phyloP scores from a whole-genome alignment of 257 asterid genomes.

The Nicotiana attenuata region DNA sequence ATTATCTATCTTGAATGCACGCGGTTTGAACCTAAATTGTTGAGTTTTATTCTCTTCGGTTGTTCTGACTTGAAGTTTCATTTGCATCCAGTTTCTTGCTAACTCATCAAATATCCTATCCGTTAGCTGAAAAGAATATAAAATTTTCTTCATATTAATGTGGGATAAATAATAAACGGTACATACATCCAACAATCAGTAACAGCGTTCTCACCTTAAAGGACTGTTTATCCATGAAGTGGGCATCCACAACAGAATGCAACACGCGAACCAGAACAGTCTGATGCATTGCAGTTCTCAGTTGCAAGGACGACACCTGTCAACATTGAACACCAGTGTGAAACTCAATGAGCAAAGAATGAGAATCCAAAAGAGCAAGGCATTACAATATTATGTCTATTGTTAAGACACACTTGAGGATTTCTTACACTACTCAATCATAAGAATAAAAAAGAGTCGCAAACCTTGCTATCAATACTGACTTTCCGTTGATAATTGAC shows the following conservation, averaged over 20 bases:
- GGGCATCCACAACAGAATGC: conserved; percentile 53
- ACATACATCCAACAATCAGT: conserved; percentile 11
- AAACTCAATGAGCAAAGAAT: not conserved
- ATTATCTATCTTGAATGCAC: conserved; percentile 66
- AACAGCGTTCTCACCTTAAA: conserved; percentile 39
- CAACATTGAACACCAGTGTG: conserved; percentile 8
- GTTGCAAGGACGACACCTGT: conserved; percentile 41
- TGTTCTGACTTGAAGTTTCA: conserved; percentile 47
- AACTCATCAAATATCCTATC: conserved; percentile 58
- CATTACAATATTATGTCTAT: not conserved
- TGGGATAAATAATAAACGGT: not conserved
- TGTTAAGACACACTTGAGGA: not conserved
- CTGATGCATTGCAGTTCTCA: conserved; percentile 45
- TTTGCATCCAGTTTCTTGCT: conserved; percentile 59
- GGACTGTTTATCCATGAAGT: conserved; percentile 50
- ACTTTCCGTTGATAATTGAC: conserved; percentile 20
- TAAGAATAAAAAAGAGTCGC: conserved; percentile 15
- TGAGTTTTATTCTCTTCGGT: conserved; percentile 43
- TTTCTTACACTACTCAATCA: not conserved
- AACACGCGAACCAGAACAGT: conserved; percentile 54
- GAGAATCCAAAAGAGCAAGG: not conserved
- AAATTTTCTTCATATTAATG: conserved; percentile 13
- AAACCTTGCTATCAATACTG: conserved; percentile 35
- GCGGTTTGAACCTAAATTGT: conserved; percentile 70
- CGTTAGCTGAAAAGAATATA: conserved; percentile 43